Base-by-base conservation (phyloP, 805 yeast species). In the Priceomyces fermenticarens region DNA sequence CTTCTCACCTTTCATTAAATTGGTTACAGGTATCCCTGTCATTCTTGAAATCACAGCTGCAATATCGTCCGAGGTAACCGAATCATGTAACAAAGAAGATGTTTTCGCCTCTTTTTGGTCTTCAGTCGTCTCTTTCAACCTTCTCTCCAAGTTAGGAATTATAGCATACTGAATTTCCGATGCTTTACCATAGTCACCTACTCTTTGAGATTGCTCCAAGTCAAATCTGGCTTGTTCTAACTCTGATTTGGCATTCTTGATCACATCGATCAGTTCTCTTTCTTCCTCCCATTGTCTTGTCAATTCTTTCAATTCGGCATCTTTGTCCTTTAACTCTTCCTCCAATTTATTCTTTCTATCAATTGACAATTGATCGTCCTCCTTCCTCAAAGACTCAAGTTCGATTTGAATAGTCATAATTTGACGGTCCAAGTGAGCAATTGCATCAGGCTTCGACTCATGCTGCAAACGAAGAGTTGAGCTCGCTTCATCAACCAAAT, bases 381-480 rank as follows among this genome's bases (percentile, higher is more conserved):
- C 99, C 57, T 93, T 93, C 54, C 91, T 80, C 54, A 93, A 72
- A 0, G 97, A 88, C 63, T 91, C 99, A 44, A 93, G 73, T 63
- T 93, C 99, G 52, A 93, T 93, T 63, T 90, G 90, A 46, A 93
- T 84, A 3, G 96, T 93, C 89, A 91, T 88, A 35, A 91, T 81
- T 23, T 83, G 75, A 46, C 98, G 78, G 60, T 91, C 98, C 43
- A 91, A 72, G 35, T 83, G 86, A 54, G 89, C 91, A 40, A 93
- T 86, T 2, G 90, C 88, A 57, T 91, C 99, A 0, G 99, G 99
- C 59, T 89, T 90, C 1, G 97, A 88, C 65, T 91, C 99, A 60
- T 93, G 98, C 63, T 91, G 99, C 44, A 91, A 70, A 49, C 99
- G 73, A 43, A 91, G 72, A 0, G 96, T 95, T 3, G 97, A 93